phyloP scores from a whole-genome alignment of 768 basidiomycete genomes.

The Fomitopsis serialis region DNA sequence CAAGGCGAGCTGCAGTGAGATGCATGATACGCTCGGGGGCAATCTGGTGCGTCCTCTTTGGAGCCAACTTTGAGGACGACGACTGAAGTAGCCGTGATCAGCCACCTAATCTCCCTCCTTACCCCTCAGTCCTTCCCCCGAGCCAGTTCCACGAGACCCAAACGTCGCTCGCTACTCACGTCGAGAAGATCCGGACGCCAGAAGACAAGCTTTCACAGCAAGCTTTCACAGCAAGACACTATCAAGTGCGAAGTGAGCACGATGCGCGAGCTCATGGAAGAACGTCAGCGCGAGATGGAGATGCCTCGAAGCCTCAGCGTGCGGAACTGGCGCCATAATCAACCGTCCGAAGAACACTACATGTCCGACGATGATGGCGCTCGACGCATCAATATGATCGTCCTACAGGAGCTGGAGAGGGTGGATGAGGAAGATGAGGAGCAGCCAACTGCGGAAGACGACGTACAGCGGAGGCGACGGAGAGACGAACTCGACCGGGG shows the following conservation, averaged over 20 bases:
- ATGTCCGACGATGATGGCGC: conserved; percentile 46
- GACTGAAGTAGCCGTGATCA: conserved; percentile 20
- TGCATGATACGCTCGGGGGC: conserved; percentile 87
- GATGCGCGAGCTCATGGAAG: conserved; percentile 69
- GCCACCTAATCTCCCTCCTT: conserved; percentile 59
- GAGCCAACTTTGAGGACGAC: not conserved
- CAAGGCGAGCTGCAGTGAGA: conserved; percentile 94
- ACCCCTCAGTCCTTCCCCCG: conserved; percentile 62
- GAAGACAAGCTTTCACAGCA: conserved; percentile 76
- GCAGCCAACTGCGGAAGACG: conserved; percentile 36
- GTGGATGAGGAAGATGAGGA: conserved; percentile 77
- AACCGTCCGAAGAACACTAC: conserved; percentile 21
- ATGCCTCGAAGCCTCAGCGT: conserved; percentile 24
- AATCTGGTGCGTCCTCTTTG: conserved; percentile 49
- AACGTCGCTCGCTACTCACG: conserved; percentile 63
- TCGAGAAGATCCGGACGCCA: conserved; percentile 78
- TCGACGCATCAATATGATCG: conserved; percentile 65
- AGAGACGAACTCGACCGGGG: conserved; percentile 58
- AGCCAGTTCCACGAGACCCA: conserved; percentile 83
- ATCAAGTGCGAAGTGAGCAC: conserved; percentile 74
- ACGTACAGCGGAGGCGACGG: conserved; percentile 40
- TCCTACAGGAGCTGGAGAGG: conserved; percentile 62
- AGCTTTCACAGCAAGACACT: conserved; percentile 81
- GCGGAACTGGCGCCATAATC: conserved; percentile 15
- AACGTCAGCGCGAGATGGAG: conserved; percentile 48